phyloP scores from a whole-genome alignment of 2,329 filamentous ascomycete species.

The Septoria petroselini region DNA sequence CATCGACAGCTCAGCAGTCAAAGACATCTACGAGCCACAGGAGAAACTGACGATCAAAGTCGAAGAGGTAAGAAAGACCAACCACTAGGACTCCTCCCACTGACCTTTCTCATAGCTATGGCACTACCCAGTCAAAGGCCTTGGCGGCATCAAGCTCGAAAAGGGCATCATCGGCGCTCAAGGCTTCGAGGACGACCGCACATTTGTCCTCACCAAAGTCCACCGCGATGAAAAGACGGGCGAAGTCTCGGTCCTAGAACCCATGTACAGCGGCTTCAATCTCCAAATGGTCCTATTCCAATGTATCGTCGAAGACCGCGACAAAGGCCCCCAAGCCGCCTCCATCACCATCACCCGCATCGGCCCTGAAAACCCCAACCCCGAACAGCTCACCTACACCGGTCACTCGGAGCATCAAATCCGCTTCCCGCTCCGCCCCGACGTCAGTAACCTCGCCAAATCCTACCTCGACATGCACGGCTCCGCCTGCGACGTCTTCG shows the following conservation, averaged over 20 bases:
- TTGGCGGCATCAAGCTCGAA: constrained; percentile 15
- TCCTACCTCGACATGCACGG: constrained; percentile 11
- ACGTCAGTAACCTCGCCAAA: constrained; percentile 5
- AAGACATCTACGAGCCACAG: constrained; percentile 11
- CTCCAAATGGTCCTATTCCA: constrained; percentile 15
- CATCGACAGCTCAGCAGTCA: not conserved
- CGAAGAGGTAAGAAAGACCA: constrained; percentile 3
- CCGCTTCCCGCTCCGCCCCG: constrained; percentile 5
- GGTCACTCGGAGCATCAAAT: constrained; percentile 15
- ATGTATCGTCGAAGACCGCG: constrained; percentile 11
- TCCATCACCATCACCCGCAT: constrained; percentile 10
- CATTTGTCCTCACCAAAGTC: constrained; percentile 11
- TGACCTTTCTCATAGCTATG: constrained; percentile 1
- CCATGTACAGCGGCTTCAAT: constrained; percentile 14
- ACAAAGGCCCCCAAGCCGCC: constrained; percentile 6
- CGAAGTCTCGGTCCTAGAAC: constrained; percentile 8
- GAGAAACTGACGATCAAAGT: constrained; percentile 10
- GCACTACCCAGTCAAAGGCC: constrained; percentile 14
- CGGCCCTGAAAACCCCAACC: constrained; percentile 8
- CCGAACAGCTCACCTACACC: constrained; percentile 9
- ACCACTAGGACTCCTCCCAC: not conserved
- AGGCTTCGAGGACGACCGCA: constrained; percentile 16
- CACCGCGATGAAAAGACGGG: constrained; percentile 10
- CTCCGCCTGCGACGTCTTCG: constrained; percentile 9
- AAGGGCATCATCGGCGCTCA: constrained; percentile 11